Evolutionary conservation across 345 rosid genomes (phyloP).

Genomic region (Passiflora organensis): DNA sequence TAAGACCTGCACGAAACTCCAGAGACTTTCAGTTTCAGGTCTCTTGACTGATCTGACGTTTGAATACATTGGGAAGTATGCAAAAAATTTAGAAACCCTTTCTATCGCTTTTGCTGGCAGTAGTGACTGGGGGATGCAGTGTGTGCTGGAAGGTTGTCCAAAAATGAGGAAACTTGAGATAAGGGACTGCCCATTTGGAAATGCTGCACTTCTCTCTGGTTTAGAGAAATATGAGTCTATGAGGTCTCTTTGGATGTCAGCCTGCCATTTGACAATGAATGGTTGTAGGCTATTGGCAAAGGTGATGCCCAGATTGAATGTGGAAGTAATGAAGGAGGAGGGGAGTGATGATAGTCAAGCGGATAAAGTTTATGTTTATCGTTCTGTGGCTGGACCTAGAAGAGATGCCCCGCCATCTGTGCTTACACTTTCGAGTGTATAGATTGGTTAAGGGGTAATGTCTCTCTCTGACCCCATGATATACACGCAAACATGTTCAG

Average conservation of each 20-base stretch:
- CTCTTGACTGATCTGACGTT: constrained; percentile 56
- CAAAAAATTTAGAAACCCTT: constrained; percentile 65
- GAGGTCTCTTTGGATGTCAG: constrained; percentile 80
- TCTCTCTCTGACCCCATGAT: background rate
- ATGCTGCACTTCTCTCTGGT: constrained; percentile 57
- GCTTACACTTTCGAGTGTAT: constrained; percentile 36
- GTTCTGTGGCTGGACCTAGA: constrained; percentile 65
- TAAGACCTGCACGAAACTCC: constrained; percentile 55
- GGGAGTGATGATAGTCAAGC: constrained; percentile 47
- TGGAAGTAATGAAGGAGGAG: constrained; percentile 66
- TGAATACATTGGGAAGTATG: constrained; percentile 57
- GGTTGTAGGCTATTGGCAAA: constrained; percentile 50
- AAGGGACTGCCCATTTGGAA: constrained; percentile 71
- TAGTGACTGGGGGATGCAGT: constrained; percentile 68
- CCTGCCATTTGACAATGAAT: constrained; percentile 60
- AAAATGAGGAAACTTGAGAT: constrained; percentile 66
- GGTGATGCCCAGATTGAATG: constrained; percentile 65
- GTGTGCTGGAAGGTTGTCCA: constrained; percentile 51
- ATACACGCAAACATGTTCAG: background rate
- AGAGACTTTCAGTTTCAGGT: constrained; percentile 63
- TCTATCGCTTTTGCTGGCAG: constrained; percentile 75
- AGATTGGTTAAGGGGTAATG: constrained; percentile 15
- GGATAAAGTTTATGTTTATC: constrained; percentile 57
- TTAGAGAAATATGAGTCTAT: constrained; percentile 65
- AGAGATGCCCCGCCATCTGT: constrained; percentile 66